Evolutionary conservation across 345 rosid genomes (phyloP), one percentile per base, ranked within the genome.

Genomic region (Atalantia buxifolia): DNA sequence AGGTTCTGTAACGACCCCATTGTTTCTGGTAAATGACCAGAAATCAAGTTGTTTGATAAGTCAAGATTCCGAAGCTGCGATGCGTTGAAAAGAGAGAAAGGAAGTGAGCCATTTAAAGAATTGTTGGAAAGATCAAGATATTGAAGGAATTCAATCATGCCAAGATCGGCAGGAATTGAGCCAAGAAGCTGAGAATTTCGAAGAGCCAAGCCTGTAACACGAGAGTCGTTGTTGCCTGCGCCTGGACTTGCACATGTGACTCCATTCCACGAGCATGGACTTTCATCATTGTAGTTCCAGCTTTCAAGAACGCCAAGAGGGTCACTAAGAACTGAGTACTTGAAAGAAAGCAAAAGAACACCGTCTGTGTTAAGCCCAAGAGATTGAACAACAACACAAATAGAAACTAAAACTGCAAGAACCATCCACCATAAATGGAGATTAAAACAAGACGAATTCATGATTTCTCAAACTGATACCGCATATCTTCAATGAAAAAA

Each of bases 231-330:
- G n/a, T 75, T 72, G 80, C 74, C 84, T n/a, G 77, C 62, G 21
- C 84, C 79, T 9, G 82, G 78, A 60, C 65, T 67, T 30, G 78
- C 80, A 74, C 99, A 95, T 59, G 84, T 75, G 72, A 96, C 95
- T 18, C 99, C 97, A 65, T 69, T 75, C 99, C 99, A 96, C 1
- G 87, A 88, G 80, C 98, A 94, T 9, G 99, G 99, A 77, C 87
- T 88, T 69, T 82, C 82, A 79, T 89, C 93, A 31, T 66, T 14
- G 86, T 48, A 69, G 74, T 81, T 89, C 99, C 99, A 96, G 88
- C 50, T 82, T 24, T 82, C 66, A 53, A 94, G 84, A 59, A 80
- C 91, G 8, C 56, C 65, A 14, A 89, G 86, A 65, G 99, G 99
- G 77, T 96, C 99, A 63, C 81, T 80, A 69, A 86, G 53, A 81